Evolutionary conservation across 805 yeast species (phyloP).

Genomic region (Saccharomyces kudriavzevii): DNA sequence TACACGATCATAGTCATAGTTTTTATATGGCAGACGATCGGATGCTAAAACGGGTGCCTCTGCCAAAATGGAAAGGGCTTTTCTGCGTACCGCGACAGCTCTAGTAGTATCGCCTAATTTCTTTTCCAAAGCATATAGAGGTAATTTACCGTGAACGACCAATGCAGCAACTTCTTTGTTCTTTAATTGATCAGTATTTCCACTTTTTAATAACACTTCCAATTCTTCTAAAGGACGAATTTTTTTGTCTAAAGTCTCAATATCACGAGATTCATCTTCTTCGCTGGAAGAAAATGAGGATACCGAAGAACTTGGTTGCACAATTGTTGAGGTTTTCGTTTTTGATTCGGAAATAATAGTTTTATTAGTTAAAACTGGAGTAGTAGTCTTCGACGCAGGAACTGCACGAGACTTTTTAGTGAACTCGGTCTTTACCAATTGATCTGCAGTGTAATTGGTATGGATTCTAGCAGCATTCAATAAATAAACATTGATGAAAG

Average conservation of each 20-base stretch:
- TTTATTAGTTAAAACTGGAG: slow-evolving; percentile 13
- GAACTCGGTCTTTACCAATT: background rate
- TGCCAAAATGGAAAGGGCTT: slow-evolving; percentile 75
- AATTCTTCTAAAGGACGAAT: slow-evolving; percentile 56
- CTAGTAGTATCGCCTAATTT: slow-evolving; percentile 81
- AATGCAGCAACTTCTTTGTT: slow-evolving; percentile 70
- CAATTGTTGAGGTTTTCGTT: background rate
- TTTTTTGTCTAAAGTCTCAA: background rate
- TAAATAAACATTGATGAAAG: slow-evolving; percentile 74
- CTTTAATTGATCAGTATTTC: slow-evolving; percentile 54
- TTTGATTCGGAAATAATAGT: background rate
- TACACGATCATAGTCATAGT: slow-evolving; percentile 90
- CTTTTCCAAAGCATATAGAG: slow-evolving; percentile 90
- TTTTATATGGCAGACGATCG: slow-evolving; percentile 64
- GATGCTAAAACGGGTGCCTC: slow-evolving; percentile 75
- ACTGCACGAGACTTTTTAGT: slow-evolving; percentile 39
- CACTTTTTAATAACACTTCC: slow-evolving; percentile 56
- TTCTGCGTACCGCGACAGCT: slow-evolving; percentile 90
- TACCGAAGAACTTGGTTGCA: background rate
- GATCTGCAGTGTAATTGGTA: slow-evolving; percentile 28
- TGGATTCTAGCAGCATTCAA: slow-evolving; percentile 77
- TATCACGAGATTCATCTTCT: background rate
- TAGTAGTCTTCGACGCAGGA: slow-evolving; percentile 24
- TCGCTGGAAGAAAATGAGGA: background rate
- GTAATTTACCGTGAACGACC: slow-evolving; percentile 69